These are phyloP conservation scores for Solanum raphanifolium DNA, from an alignment of 257 asterid genomes.

Conservation along the genomic window DNA sequence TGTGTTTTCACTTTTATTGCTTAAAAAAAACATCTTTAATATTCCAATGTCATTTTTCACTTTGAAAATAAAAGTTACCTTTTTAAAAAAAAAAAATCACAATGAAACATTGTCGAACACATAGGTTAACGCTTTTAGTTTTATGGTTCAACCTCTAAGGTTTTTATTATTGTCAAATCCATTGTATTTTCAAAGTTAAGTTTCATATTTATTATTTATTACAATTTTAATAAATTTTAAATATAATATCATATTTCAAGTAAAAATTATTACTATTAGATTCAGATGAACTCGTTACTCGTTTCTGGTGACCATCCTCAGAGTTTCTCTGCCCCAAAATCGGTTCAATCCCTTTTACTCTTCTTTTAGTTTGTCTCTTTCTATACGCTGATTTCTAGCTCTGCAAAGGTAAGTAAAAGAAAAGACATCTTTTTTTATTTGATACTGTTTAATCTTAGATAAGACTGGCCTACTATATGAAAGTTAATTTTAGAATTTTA, in stretches of 20 bases:
- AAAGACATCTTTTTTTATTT: not conserved
- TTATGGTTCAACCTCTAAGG: no score
- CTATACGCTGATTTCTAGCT: not conserved
- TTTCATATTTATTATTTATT: no score
- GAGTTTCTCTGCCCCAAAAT: not conserved
- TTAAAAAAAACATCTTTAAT: not conserved
- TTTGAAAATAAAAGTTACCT: no score
- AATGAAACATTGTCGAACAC: no score
- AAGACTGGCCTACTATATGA: not conserved
- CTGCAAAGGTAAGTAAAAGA: not conserved
- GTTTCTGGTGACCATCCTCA: not conserved
- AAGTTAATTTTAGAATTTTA: not conserved
- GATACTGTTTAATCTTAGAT: not conserved
- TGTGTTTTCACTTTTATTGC: not conserved
- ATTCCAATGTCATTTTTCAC: no score
- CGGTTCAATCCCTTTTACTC: not conserved
- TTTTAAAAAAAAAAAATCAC: no score
- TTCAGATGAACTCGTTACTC: not conserved
- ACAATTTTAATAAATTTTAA: not conserved
- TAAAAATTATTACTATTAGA: no score
- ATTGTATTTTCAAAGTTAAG: not conserved
- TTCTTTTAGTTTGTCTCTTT: not conserved
- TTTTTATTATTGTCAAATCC: no score
- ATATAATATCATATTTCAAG: rapidly evolving
- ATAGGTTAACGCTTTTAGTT: no score